phyloP scores from a whole-genome alignment of 2,329 filamentous ascomycete species.

The Penicillium janthinellum region DNA sequence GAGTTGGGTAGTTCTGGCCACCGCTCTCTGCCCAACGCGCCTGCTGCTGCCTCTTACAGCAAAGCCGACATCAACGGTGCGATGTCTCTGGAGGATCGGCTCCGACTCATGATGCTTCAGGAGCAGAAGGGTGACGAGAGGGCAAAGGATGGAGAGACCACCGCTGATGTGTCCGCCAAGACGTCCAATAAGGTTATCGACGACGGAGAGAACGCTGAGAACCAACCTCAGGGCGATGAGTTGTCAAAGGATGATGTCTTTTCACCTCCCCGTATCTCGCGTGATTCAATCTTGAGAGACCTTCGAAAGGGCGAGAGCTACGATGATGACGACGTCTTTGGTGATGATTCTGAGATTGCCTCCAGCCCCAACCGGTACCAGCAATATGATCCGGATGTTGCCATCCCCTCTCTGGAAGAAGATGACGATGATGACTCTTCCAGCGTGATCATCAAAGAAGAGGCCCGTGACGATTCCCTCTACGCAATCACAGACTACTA shows the following conservation, averaged over 20 bases:
- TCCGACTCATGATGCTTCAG: constrained; percentile 82
- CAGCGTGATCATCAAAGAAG: constrained; percentile 68
- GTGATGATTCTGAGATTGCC: constrained; percentile 63
- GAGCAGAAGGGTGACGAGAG: constrained; percentile 51
- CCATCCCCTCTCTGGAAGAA: constrained; percentile 83
- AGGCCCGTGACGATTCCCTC: constrained; percentile 60
- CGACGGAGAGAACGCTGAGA: background rate
- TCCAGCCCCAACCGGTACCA: constrained; percentile 61
- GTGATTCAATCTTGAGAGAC: constrained; percentile 88
- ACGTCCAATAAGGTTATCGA: background rate
- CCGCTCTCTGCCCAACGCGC: constrained; percentile 72
- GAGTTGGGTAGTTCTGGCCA: constrained; percentile 70
- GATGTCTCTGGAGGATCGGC: constrained; percentile 82
- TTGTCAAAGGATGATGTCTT: constrained; percentile 62
- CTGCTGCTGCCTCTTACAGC: constrained; percentile 65
- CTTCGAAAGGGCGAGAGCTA: constrained; percentile 69
- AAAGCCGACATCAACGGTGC: constrained; percentile 78
- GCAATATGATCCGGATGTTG: constrained; percentile 80
- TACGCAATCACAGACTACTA: constrained; percentile 71
- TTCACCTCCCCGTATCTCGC: constrained; percentile 76
- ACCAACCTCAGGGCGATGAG: constrained; percentile 13
- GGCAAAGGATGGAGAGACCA: background rate
- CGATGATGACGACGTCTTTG: constrained; percentile 61
- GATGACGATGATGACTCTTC: constrained; percentile 53
- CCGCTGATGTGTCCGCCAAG: background rate